Evolutionary conservation across 2,329 filamentous ascomycete species (phyloP).

Genomic region (Elsinoe batatas): DNA sequence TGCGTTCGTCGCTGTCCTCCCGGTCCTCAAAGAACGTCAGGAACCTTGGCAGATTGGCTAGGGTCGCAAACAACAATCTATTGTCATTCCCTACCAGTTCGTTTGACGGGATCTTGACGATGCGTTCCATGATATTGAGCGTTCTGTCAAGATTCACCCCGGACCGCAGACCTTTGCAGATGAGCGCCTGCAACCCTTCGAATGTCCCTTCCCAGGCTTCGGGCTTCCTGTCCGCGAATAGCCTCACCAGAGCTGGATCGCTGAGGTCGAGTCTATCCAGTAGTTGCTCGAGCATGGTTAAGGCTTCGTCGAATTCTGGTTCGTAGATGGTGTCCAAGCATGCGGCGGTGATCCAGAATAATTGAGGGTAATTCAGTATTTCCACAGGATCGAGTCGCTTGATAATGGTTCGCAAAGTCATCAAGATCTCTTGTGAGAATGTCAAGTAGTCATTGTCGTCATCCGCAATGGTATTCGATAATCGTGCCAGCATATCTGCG

Average conservation of each 20-base stretch:
- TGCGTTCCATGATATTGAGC: conserved; percentile 63
- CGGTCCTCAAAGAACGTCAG: conserved; percentile 65
- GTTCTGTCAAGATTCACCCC: conserved; percentile 71
- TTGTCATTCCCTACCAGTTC: conserved; percentile 71
- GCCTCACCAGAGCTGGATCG: conserved; percentile 55
- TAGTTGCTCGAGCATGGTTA: conserved; percentile 83
- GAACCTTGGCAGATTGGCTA: conserved; percentile 87
- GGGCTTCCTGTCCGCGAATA: conserved; percentile 70
- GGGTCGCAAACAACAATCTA: conserved; percentile 71
- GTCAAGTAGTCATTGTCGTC: conserved; percentile 88
- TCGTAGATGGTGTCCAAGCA: conserved; percentile 97
- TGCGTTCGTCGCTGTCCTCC: conserved; percentile 35
- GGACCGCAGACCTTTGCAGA: conserved; percentile 88
- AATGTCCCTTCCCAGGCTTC: conserved; percentile 82
- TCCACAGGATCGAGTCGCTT: conserved; percentile 69
- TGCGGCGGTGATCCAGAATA: conserved; percentile 97
- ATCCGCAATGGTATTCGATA: conserved; percentile 95
- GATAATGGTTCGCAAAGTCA: conserved; percentile 85
- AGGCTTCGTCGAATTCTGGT: conserved; percentile 80
- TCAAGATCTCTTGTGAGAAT: conserved; percentile 96
- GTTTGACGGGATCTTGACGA: conserved; percentile 71
- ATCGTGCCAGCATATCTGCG: conserved; percentile 85
- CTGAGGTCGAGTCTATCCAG: conserved; percentile 74
- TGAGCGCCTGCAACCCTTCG: conserved; percentile 71
- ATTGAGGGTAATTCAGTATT: conserved; percentile 79